Base-by-base conservation (phyloP, 257 asterid species). In the Lavandula angustifolia region DNA sequence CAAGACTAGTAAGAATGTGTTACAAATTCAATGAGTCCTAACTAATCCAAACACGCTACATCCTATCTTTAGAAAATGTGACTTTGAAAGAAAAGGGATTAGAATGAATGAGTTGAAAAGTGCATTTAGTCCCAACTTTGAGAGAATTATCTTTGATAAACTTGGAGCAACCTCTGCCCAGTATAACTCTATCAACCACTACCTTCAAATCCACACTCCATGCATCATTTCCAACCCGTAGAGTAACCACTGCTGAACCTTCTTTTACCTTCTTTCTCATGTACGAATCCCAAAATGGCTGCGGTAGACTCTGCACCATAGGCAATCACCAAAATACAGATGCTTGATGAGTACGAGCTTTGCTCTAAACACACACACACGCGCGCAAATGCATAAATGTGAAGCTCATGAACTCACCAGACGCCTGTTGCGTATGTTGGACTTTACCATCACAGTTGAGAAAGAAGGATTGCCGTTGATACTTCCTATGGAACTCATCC, bases 91-190 rank as follows among this genome's bases (percentile, higher is more conserved):
- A 64, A 6, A 60, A 49, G 1, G n/a, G 11, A 14, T n/a, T 17
- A 27, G 46, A 2, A 55, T 56, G 43, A 61, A 70, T 55, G 54
- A 74, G 63, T n/a, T 66, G 29, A 63, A 74, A 70, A 55, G 48
- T 64, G 76, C 82, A 74, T 18, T 4, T 3, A 44, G 16, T 32
- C 62, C 77, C 77, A 22, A 0, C 3, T 38, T 60, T 12, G 44
- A 74, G 50, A 56, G 61, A 60, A 66, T 74, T 62, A 0, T 55
- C 79, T 9, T 4, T 9, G 31, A 22, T 22, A 22, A 22, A 22
- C 2, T 22, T 22, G 5, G 3, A 0, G 58, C 50, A 49, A 51
- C 73, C 69, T 32, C 0, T 29, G 0, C 3, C 0, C 16, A 77
- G 54, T 7, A 0, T 2, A 54, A 5, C 29, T 27, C n/a, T n/a